Base-by-base conservation (phyloP, 2,329 filamentous ascomycete genomes). In the Ilyonectria sp. region DNA sequence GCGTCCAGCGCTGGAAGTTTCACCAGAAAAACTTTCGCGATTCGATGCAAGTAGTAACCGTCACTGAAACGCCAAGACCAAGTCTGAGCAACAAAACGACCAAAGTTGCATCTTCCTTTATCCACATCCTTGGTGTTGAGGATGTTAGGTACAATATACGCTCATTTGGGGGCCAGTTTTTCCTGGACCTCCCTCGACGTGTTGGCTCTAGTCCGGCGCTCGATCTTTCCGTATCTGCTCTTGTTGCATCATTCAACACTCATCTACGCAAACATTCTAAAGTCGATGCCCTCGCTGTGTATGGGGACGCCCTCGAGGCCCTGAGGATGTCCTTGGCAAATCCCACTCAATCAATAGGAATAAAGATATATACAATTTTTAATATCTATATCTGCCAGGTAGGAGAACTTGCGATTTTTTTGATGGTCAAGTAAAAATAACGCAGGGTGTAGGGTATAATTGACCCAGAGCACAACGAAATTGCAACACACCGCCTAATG, bases 111-210 rank as follows among this genome's bases (percentile, higher is more conserved):
- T 73, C 73, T 0, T 65, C 63, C 0, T 29, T 75, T 4, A 65
- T 75, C 0, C 64, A 68, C 13, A 65, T 73, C 17, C 70, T 75
- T 1, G 69, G 62, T 5, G 68, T 69, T 0, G 65, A 75, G 4
- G 73, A 75, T 49, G 55, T 67, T 17, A 63, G 73, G 19, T 75
- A 69, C 8, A 69, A 75, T 17, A 65, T 75, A 2, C 71, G 73
- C 1, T 56, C 69, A 0, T 72, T 72, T 4, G 73, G 73, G 0
- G 71, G 70, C 1, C 17, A 26, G 2, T 46, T 73, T 13, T 52
- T 75, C 0, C 49, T 67, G 1, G 73, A 75, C 4, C 59, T 75
- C 0, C 70, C 71, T 0, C 47, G 65, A 0, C 73, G 71, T 0
- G 40, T 75, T 2, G 73, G 73, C 0, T 65, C 50, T 11, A 72